These are phyloP conservation scores for Pythium apleroticum DNA, from an alignment of 352 stramenopile genomes.

Conservation along the genomic window DNA sequence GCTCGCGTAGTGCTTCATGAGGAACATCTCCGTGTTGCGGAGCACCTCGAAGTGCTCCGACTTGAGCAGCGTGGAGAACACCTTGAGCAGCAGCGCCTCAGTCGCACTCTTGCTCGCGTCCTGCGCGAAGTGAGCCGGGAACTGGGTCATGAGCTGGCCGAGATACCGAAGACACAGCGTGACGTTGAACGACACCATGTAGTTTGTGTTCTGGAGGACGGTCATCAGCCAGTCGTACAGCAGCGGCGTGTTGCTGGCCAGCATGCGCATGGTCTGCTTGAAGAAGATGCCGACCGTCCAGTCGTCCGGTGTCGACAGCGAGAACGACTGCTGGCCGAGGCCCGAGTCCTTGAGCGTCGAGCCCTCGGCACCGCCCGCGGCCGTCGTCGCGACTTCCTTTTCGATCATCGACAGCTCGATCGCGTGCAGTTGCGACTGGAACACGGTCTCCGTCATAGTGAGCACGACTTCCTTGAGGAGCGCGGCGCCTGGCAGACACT, in stretches of 20 bases:
- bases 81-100: constrained; percentile 36
- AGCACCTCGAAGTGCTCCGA: constrained; percentile 79
- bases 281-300: constrained; percentile 45
- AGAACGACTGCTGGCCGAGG: constrained; percentile 43
- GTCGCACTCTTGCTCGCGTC: constrained; percentile 20
- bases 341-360: constrained; percentile 31
- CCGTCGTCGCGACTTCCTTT: constrained; percentile 19
- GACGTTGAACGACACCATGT: constrained; percentile 70
- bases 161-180: constrained; percentile 66
- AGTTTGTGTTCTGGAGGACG: constrained; percentile 65
- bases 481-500: constrained; percentile 50
- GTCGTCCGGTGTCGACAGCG: constrained; percentile 29
- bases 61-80: constrained; percentile 61
- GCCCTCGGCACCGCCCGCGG: background rate
- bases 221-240: constrained; percentile 62
- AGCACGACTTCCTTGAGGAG: constrained; percentile 46
- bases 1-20: constrained; percentile 57
- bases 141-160: constrained; percentile 51
- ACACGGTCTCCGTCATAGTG: constrained; percentile 40
- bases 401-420: constrained; percentile 42
- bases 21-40: constrained; percentile 62
- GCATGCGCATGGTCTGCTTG: constrained; percentile 55
- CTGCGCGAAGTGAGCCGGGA: constrained; percentile 57
- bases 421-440: constrained; percentile 40
- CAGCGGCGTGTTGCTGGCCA: constrained; percentile 45